Evolutionary conservation across 2,329 filamentous ascomycete species (phyloP), one percentile per base, ranked within the genome.

Genomic region (Aspergillus sp.): DNA sequence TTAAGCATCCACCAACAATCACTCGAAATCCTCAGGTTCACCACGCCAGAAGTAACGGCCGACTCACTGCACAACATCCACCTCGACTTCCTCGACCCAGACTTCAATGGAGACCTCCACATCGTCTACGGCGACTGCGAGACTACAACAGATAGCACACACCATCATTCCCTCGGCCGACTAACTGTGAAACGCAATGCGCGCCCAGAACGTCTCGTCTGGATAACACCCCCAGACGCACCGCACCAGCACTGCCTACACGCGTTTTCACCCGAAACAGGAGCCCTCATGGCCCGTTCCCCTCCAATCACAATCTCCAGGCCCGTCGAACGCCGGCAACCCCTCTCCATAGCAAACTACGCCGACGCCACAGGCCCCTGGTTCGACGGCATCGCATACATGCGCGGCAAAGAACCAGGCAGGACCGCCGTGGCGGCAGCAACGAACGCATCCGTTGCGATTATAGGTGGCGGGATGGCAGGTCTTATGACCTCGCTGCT

Each of bases 1-100:
- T 41, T 42, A 17, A 47, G 38, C 17, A 22, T 49, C 11, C 51
- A 57, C 3, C 45, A 36, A 11, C 45, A 55, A 7, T 9, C 36
- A 7, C 20, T 34, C 5, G 57, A 64, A 1, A 17, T 63, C 9
- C 48, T 65, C 13, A 57, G 55, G n/a, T 69, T 75, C 43, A 70
- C 70, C 53, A 70, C 69, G 15, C 72, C 71, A 7, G 56, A 43
- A 7, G 69, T 78, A 26, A 74, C 69, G 1, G 60, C 71, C 0
- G 74, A 75, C 56, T 78, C 76, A 0, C 62, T 83, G 58, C 79
- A 83, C 63, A 83, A 83, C 62, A 70, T 83, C 30, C 75, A 81
- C 43, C 67, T 83, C 18, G 71, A 68, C 5, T 81, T 78, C 58
- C 22, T 62, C 15, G 70, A 71, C 39, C 67, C 71, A 17, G 67